A percentile compares a stretch with the other conserved stretches of the same genome.
phyloP scores from a whole-genome alignment of 2,329 filamentous ascomycete genomes.

The Grosmannia huntii region DNA sequence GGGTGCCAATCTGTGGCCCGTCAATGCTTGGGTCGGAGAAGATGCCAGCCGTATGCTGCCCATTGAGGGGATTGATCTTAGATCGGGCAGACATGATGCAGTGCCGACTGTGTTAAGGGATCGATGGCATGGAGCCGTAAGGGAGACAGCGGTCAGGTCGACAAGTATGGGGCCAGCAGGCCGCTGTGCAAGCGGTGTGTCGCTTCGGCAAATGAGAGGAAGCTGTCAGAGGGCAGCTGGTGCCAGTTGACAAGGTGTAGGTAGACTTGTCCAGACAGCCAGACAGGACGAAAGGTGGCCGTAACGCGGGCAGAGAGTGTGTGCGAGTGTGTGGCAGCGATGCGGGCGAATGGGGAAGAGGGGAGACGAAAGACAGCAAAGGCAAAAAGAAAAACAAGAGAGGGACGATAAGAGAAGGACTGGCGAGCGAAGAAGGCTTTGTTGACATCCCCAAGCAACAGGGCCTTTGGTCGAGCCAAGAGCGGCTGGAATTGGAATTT shows the following conservation, averaged over 20 bases:
- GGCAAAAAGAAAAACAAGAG: not conserved
- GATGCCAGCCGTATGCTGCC: constrained; percentile 78
- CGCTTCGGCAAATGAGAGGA: too few relatives aligned
- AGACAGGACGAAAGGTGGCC: too few relatives aligned
- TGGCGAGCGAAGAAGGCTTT: not conserved
- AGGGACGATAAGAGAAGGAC: not conserved
- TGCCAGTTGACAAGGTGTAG: too few relatives aligned
- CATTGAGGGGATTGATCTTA: constrained; percentile 43
- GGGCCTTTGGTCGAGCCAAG: not conserved
- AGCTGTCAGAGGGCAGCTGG: too few relatives aligned
- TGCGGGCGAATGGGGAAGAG: not conserved
- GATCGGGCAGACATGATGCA: constrained; percentile 35
- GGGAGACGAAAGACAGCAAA: not conserved
- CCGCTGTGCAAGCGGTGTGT: too few relatives aligned
- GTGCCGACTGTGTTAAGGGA: not conserved
- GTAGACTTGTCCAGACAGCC: too few relatives aligned
- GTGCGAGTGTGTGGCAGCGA: not conserved
- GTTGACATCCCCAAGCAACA: not conserved
- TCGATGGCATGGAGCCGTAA: not conserved
- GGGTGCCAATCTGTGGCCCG: constrained; percentile 82
- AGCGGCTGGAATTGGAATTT: not conserved
- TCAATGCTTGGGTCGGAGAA: constrained; percentile 90
- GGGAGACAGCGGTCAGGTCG: too few relatives aligned
- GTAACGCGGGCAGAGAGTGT: not conserved
- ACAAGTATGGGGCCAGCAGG: too few relatives aligned